Conservation (phyloP, 164 flowering plant species). For the Umbellularia californica region DNA sequence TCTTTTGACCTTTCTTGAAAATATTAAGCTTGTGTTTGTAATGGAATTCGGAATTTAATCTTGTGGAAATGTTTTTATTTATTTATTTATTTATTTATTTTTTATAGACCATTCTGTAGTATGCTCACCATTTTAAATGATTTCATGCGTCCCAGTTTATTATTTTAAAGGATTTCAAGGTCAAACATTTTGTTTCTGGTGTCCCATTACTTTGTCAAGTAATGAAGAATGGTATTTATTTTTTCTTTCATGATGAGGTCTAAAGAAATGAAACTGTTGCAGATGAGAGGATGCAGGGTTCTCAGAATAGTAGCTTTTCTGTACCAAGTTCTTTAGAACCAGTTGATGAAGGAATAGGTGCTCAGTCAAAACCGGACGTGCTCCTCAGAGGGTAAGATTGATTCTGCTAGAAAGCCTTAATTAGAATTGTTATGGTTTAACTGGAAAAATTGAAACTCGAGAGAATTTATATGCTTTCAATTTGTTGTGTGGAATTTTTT, state of each 20-base stretch:
- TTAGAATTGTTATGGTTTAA: neutral
- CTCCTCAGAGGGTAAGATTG: slow-evolving; percentile 55
- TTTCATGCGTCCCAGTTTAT: neutral
- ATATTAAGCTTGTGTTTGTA: slow-evolving; percentile 3
- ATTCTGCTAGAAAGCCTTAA: slow-evolving; percentile 10
- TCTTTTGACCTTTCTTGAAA: neutral
- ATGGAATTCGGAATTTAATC: slow-evolving; percentile 1
- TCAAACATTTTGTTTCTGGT: neutral
- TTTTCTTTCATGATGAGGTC: slow-evolving; percentile 20
- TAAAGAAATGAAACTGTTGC: slow-evolving; percentile 48
- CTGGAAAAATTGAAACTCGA: no score
- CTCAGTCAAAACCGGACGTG: slow-evolving; percentile 22
- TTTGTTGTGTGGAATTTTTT: no score
- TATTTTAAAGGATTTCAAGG: neutral
- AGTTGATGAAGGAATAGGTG: slow-evolving; percentile 29
- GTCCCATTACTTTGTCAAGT: slow-evolving; percentile 4
- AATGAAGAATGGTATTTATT: slow-evolving; percentile 2
- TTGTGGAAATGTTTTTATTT: neutral
- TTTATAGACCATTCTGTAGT: neutral
- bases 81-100: neutral
- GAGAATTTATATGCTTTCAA: neutral
- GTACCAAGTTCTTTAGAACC: slow-evolving; percentile 22
- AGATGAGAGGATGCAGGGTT: slow-evolving; percentile 61
- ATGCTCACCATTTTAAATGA: neutral
- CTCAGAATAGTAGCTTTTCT: slow-evolving; percentile 24